Evolutionary conservation across 2,329 filamentous ascomycete genomes (phyloP).

Genomic region (Trichoderma oligosporum): DNA sequence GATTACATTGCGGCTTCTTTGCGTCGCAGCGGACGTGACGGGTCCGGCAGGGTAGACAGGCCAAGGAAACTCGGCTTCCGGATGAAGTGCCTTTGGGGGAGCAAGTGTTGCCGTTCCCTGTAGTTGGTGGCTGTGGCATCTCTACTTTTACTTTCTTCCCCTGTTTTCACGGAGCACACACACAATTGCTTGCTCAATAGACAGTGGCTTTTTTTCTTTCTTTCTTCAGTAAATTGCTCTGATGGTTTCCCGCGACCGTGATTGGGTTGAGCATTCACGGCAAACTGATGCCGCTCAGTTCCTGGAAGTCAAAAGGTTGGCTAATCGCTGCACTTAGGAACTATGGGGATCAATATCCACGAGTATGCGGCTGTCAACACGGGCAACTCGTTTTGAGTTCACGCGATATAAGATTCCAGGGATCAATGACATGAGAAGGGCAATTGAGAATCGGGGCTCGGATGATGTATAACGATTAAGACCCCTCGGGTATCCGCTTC

Average conservation of each 20-base stretch:
- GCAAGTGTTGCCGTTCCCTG: not conserved
- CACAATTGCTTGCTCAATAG: no score
- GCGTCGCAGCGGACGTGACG: conserved; percentile 53
- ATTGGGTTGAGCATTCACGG: conserved; percentile 6
- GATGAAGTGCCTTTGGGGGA: not conserved
- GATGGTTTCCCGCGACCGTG: not conserved
- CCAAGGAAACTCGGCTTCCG: conserved; percentile 33
- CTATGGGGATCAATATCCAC: conserved; percentile 7
- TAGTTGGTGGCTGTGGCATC: not conserved
- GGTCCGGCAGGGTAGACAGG: conserved; percentile 50
- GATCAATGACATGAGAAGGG: not conserved
- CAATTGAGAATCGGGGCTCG: not conserved
- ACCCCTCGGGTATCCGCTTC: conserved; percentile 18
- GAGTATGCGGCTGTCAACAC: not conserved
- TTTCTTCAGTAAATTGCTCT: not conserved
- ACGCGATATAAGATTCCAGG: not conserved
- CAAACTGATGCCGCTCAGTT: not conserved
- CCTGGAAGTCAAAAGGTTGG: not conserved
- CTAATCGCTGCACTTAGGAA: no score
- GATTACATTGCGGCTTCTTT: conserved; percentile 42
- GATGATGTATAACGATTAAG: conserved; percentile 7
- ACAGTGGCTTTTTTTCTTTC: not conserved
- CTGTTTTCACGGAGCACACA: not conserved
- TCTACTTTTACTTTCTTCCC: not conserved
- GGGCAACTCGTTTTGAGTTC: not conserved